A percentile compares a stretch with the other conserved stretches of the same genome.
Conservation (phyloP, 202 grass and related monocot genomes). For the Musa balbisiana region DNA sequence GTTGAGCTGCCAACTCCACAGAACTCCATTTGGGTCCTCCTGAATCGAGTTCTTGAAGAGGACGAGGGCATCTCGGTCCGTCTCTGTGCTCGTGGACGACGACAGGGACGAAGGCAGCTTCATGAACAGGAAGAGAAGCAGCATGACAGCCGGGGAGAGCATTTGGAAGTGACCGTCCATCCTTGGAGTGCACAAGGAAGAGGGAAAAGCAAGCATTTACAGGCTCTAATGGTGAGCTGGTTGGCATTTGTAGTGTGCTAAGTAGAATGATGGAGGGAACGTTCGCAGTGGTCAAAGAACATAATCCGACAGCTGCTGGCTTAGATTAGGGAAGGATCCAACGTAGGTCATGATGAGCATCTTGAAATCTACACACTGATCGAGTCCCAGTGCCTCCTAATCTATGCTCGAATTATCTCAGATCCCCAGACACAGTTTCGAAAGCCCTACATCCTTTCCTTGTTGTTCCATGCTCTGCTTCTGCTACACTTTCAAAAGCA, state of each 20-base stretch:
- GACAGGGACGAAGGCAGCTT: not conserved
- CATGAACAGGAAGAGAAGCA: slow-evolving; percentile 33
- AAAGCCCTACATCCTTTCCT: not conserved
- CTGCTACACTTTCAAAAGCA: no score
- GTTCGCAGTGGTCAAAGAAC: slow-evolving; percentile 11
- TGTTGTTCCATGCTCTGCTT: no score
- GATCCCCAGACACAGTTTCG: not conserved
- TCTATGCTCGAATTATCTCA: not conserved
- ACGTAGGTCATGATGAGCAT: not conserved
- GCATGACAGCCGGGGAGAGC: not conserved
- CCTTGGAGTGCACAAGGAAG: slow-evolving; percentile 9
- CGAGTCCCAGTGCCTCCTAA: no score
- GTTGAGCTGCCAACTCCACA: slow-evolving; percentile 43
- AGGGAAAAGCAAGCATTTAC: slow-evolving; percentile 4
- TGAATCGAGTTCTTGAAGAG: slow-evolving; percentile 53
- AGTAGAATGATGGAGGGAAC: slow-evolving; percentile 1
- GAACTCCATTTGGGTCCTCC: slow-evolving; percentile 33
- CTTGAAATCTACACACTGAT: not conserved
- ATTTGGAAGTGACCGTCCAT: slow-evolving; percentile 29
- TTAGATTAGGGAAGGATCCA: slow-evolving; percentile 14
- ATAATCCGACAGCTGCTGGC: not conserved
- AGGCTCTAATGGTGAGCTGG: not conserved
- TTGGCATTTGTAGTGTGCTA: not conserved
- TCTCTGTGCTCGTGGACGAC: not conserved
- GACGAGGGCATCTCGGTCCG: slow-evolving; percentile 43